Base-by-base conservation (phyloP, 768 basidiomycete species). In the Gymnopilus dilepis region DNA sequence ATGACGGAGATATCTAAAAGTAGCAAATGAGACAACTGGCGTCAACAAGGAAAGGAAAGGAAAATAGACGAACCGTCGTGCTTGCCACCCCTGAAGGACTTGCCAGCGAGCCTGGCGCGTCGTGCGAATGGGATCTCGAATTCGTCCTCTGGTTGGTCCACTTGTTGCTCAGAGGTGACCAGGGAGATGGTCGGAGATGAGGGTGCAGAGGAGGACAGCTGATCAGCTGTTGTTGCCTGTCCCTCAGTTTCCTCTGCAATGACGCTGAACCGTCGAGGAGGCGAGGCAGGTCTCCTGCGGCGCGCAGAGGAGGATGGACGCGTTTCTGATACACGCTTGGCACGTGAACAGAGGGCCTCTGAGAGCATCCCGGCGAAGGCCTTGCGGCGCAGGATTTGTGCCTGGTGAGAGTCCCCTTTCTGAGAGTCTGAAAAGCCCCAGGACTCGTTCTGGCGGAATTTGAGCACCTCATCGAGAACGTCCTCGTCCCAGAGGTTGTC, bases 401-500 rank as follows among this genome's bases (percentile, higher is more conserved):
- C 13, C 3, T 42, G 61, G 28, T 34, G 57, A 15, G 57, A 54
- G 33, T 63, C 62, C 9, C 31, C 34, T 12, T 34, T 33, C 30
- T 45, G 13, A 4, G 55, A 37, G 21, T 38, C 37, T 8, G 52
- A 51, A 26, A 41, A 54, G 4, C 63, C 66, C 66, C 63, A 61
- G 21, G 31, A 60, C 60, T 56, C 56, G 60, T 61, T 53, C 60
- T 65, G 61, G 26, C 81, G 80, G 73, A 91, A 87, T 37, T 87
- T 78, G 15, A 81, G 74, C 22, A 92, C 88, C 71, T 94, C 94
- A 62, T 95, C 94, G 15, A 95, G 74, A 17, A 95, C 85, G 61
- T 95, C 93, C 67, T 89, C 88, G 67, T 94, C 92, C 90, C 94
- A 95, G 22, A 95, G 76, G 68, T 95, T 95, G 73, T 95, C 94